Percentiles rank a stretch among this genome's conserved stretches.
These are phyloP conservation scores for Hygrocybe punicea DNA, from an alignment of 768 basidiomycete species.

Conservation along the genomic window DNA sequence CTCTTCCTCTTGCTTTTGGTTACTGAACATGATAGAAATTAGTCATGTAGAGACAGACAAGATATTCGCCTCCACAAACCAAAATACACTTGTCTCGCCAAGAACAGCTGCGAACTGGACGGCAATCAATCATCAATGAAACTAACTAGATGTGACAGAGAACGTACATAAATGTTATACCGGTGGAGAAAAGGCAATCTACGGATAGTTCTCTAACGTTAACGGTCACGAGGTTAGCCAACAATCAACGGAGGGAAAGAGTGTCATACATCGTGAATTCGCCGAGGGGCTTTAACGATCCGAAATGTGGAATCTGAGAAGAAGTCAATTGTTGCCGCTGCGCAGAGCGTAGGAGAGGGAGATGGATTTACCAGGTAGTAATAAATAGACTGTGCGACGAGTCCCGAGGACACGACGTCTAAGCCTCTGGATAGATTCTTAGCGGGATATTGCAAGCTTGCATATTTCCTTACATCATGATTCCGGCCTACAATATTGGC, in stretches of 20 bases:
- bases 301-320: conserved; percentile 43
- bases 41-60: not conserved
- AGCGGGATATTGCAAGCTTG: not conserved
- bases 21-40: conserved; percentile 1
- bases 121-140: not conserved
- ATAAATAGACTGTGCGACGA: conserved; percentile 45
- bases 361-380: conserved; percentile 38
- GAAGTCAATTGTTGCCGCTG: not conserved
- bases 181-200: conserved; percentile 43
- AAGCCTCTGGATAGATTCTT: conserved; percentile 19
- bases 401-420: conserved; percentile 38
- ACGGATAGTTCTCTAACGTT: conserved; percentile 35
- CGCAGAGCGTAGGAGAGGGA: not conserved
- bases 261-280: conserved; percentile 38
- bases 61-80: conserved; percentile 19
- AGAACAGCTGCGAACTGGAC: conserved; percentile 43
- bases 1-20: conserved; percentile 12
- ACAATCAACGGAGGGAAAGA: not conserved
- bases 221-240: not conserved
- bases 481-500: conserved; percentile 13
- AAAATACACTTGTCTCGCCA: conserved; percentile 40
- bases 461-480: conserved; percentile 15
- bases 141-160: not conserved
- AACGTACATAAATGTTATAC: conserved; percentile 43
- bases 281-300: conserved; percentile 36